Conservation (phyloP, 192 early-diverging fungal genomes). For the Rhizophagus sp. region DNA sequence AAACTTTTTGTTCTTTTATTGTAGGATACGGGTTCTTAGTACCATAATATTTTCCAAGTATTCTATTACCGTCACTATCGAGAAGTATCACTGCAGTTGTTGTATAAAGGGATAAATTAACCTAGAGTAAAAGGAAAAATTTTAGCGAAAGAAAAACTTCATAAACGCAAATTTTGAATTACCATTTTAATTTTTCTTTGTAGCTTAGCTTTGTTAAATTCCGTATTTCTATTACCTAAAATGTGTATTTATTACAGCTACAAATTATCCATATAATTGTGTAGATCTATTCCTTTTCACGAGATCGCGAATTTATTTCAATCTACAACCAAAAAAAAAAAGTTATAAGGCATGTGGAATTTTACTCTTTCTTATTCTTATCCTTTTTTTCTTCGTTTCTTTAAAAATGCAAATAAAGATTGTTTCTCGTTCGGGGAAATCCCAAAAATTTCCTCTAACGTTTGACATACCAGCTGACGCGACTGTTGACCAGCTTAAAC, state of each 20-base stretch:
- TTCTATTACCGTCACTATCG: conserved; percentile 89
- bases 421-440: conserved; percentile 43
- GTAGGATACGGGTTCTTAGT: conserved; percentile 52
- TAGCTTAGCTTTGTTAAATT: too few relatives aligned
- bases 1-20: conserved; percentile 83
- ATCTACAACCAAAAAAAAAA: too few relatives aligned
- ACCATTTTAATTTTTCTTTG: background rate
- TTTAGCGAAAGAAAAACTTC: background rate
- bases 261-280: too few relatives aligned
- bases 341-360: too few relatives aligned
- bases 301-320: too few relatives aligned
- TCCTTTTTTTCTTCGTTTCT: background rate
- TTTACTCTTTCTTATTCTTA: too few relatives aligned
- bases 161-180: background rate
- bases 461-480: conserved; percentile 63
- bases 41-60: conserved; percentile 93
- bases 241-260: too few relatives aligned
- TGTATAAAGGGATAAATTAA: conserved; percentile 84
- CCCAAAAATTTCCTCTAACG: conserved; percentile 52
- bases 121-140: conserved; percentile 28
- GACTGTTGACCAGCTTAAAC: conserved; percentile 69
- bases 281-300: too few relatives aligned
- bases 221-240: too few relatives aligned
- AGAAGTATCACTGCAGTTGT: conserved; percentile 88
- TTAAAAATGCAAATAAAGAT: conserved; percentile 55